These are phyloP conservation scores for Ceriops zippeliana DNA, from an alignment of 345 rosid genomes.

Conservation along the genomic window DNA sequence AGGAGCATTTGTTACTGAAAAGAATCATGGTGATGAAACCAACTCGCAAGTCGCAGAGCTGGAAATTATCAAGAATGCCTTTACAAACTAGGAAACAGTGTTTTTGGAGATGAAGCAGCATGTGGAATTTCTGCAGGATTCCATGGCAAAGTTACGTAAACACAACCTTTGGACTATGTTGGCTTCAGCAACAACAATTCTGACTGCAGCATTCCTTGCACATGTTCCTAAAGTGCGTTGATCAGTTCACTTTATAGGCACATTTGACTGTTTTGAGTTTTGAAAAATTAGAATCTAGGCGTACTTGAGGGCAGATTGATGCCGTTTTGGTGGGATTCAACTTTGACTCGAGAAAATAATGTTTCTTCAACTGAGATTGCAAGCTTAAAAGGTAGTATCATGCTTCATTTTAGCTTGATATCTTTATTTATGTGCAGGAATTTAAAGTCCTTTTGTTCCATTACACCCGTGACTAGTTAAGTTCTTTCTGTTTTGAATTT, in stretches of 20 bases:
- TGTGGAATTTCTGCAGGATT: conserved; percentile 47
- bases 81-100: conserved; percentile 41
- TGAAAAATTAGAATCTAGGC: conserved; percentile 2
- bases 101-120: conserved; percentile 56
- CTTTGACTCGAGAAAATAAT: conserved; percentile 9
- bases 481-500: too few species aligned
- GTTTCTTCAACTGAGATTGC: conserved; percentile 8
- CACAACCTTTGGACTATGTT: conserved; percentile 56
- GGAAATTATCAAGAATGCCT: conserved; percentile 52
- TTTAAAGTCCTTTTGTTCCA: not conserved
- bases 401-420: not conserved
- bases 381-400: not conserved
- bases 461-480: too few species aligned
- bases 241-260: conserved; percentile 4
- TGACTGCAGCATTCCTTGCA: conserved; percentile 61
- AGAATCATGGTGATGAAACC: conserved; percentile 33
- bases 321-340: conserved; percentile 7
- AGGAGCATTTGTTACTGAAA: conserved; percentile 11
- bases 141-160: conserved; percentile 48
- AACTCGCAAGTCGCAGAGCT: conserved; percentile 37
- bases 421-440: not conserved
- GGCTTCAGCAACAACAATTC: conserved; percentile 59
- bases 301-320: not conserved
- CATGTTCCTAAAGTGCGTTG: conserved; percentile 51
- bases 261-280: not conserved